A percentile compares a stretch with the other conserved stretches of the same genome.
Conservation (phyloP, 441 rosid species). For the Euphorbia corollata region DNA sequence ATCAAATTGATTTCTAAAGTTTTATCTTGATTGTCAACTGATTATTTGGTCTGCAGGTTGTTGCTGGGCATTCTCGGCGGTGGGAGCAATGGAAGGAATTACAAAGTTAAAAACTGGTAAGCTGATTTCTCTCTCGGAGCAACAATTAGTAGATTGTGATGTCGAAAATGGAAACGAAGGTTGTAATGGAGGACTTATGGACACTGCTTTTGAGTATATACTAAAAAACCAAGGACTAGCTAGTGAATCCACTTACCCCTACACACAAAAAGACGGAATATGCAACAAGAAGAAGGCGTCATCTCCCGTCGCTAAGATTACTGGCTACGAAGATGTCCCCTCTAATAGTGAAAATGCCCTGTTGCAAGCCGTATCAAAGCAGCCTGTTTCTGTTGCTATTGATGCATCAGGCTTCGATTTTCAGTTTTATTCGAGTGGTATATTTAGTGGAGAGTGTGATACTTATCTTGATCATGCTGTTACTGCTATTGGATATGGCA, state of each 20-base stretch:
- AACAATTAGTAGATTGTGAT: conserved; percentile 67
- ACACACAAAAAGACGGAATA: conserved; percentile 29
- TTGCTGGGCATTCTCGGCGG: conserved; percentile 79
- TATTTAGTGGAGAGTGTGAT: conserved; percentile 53
- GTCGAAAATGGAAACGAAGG: conserved; percentile 42
- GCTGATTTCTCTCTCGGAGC: conserved; percentile 55
- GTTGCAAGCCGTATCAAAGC: conserved; percentile 50
- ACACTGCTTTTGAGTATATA: conserved; percentile 56
- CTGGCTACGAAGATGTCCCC: conserved; percentile 58
- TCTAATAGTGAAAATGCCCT: conserved; percentile 49
- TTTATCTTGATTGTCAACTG: background rate
- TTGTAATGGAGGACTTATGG: conserved; percentile 71
- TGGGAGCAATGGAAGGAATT: conserved; percentile 61
- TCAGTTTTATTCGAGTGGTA: conserved; percentile 52
- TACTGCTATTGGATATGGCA: conserved; percentile 63
- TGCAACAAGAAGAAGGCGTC: conserved; percentile 37
- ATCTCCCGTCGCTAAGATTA: conserved; percentile 34
- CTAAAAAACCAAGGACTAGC: conserved; percentile 48
- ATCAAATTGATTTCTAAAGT: no score
- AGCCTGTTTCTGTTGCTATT: conserved; percentile 66
- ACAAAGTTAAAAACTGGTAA: conserved; percentile 49
- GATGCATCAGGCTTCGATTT: conserved; percentile 55
- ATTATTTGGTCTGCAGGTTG: conserved; percentile 32
- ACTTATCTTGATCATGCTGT: conserved; percentile 61
- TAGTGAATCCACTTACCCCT: conserved; percentile 52